Conservation (phyloP, 805 yeast genomes). For the Hanseniaspora osmophila region DNA sequence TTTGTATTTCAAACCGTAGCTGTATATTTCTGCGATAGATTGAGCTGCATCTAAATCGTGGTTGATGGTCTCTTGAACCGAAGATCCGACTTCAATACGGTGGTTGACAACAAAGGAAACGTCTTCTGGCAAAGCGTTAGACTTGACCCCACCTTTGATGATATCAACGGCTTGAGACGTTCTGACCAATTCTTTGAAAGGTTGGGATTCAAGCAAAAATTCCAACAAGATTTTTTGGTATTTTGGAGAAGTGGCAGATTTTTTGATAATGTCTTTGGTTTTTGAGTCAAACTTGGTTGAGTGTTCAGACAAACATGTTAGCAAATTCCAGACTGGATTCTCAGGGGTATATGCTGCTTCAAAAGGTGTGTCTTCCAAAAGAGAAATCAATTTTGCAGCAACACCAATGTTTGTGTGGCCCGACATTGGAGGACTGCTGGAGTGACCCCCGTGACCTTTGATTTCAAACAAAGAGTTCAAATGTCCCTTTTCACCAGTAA, state of each 20-base stretch:
- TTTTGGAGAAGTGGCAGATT: conserved; percentile 22
- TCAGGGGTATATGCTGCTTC: conserved; percentile 28
- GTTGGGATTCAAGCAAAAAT: conserved; percentile 8
- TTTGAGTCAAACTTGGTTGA: conserved; percentile 13
- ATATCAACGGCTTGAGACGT: conserved; percentile 61
- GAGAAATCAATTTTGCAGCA: conserved; percentile 40
- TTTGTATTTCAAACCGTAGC: conserved; percentile 29
- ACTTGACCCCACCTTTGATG: conserved; percentile 58
- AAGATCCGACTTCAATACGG: conserved; percentile 46
- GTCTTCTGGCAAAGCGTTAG: conserved; percentile 64
- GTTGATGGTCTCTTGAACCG: conserved; percentile 28
- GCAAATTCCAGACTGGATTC: conserved; percentile 45
- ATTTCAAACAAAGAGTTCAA: conserved; percentile 38
- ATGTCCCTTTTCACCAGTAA: conserved; percentile 51
- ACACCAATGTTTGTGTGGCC: conserved; percentile 72
- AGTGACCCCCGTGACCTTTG: conserved; percentile 62
- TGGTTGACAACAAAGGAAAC: conserved; percentile 44
- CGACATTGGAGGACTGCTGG: conserved; percentile 51
- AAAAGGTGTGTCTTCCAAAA: conserved; percentile 42
- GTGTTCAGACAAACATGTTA: conserved; percentile 52
- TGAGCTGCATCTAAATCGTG: conserved; percentile 25
- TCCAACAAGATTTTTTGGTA: conserved; percentile 25
- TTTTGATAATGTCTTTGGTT: conserved; percentile 17
- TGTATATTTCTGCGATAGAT: conserved; percentile 32
- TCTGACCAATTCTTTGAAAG: conserved; percentile 29